Conservation (phyloP, 805 yeast genomes). For the Starmerella bombi region DNA sequence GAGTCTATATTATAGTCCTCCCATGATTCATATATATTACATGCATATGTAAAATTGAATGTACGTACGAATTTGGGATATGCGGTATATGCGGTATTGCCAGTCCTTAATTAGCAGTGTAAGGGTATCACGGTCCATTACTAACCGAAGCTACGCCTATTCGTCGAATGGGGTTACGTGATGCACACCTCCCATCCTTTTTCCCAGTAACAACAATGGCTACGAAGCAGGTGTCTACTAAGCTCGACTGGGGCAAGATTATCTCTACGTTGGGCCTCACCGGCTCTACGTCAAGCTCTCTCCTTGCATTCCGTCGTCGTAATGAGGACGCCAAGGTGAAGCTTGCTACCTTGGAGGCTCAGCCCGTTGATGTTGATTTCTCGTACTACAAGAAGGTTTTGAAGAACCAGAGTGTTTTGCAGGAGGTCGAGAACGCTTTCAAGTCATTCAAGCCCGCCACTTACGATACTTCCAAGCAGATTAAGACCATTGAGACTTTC, state of each 20-base stretch:
- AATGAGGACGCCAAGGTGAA: constrained; percentile 92
- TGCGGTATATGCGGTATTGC: too few relatives aligned
- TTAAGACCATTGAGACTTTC: constrained; percentile 83
- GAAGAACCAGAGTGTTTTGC: constrained; percentile 68
- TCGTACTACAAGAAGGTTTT: constrained; percentile 62
- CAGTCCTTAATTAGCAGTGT: too few relatives aligned
- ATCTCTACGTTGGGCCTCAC: constrained; percentile 78
- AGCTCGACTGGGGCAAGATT: constrained; percentile 91
- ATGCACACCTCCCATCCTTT: too few relatives aligned
- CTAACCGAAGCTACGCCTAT: too few relatives aligned
- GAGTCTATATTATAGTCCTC: too few relatives aligned
- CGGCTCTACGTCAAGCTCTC: constrained; percentile 78
- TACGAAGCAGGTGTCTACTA: constrained; percentile 42
- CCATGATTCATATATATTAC: too few relatives aligned
- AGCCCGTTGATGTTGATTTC: constrained; percentile 71
- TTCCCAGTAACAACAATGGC: constrained; percentile 6
- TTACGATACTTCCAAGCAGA: constrained; percentile 75
- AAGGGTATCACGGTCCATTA: too few relatives aligned
- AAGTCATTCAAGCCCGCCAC: constrained; percentile 67
- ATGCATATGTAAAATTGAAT: too few relatives aligned
- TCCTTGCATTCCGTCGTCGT: constrained; percentile 93
- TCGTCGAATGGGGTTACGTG: too few relatives aligned
- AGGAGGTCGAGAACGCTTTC: constrained; percentile 68
- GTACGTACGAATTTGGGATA: too few relatives aligned
- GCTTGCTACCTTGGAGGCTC: constrained; percentile 54